These are phyloP conservation scores for Posidonia australis DNA, from an alignment of 106 monocot genomes.

Conservation along the genomic window DNA sequence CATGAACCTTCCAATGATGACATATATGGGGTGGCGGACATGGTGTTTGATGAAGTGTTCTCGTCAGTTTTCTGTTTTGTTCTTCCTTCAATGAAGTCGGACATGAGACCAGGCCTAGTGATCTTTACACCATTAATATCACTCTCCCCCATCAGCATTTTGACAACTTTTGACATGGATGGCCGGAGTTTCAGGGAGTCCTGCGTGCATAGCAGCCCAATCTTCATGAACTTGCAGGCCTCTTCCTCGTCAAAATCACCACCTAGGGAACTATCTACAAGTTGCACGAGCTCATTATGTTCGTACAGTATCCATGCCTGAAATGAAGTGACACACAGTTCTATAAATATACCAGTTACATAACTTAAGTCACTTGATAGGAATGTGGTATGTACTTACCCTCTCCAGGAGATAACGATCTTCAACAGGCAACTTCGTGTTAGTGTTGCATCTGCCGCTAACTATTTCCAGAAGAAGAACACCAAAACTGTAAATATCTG, in stretches of 20 bases:
- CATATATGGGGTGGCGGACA: no score
- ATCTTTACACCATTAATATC: conserved; percentile 1
- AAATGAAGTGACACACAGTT: no score
- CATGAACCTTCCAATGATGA: no score
- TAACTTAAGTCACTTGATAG: no score
- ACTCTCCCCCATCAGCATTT: conserved; percentile 4
- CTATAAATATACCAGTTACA: no score
- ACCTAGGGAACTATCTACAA: conserved; percentile 1
- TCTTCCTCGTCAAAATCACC: conserved; percentile 4
- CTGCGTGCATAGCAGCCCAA: conserved; percentile 11
- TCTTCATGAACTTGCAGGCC: conserved; percentile 9
- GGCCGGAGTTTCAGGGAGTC: conserved; percentile 1
- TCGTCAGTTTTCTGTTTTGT: no score
- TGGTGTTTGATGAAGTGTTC: no score
- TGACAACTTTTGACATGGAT: conserved; percentile 6
- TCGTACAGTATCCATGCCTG: conserved; percentile 5
- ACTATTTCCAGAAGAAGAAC: conserved; percentile 25
- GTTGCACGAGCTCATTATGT: background rate
- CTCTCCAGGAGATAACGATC: conserved; percentile 16
- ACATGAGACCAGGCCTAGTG: conserved; percentile 6
- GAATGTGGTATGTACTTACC: conserved; percentile 15
- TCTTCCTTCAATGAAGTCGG: conserved; percentile 9
- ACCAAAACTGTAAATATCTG: conserved; percentile 30
- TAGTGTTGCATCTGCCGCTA: conserved; percentile 22
- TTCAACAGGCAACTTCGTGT: conserved; percentile 10